Evolutionary conservation across 2,329 filamentous ascomycete genomes (phyloP).

Genomic region (Diaporthe aspalathi): DNA sequence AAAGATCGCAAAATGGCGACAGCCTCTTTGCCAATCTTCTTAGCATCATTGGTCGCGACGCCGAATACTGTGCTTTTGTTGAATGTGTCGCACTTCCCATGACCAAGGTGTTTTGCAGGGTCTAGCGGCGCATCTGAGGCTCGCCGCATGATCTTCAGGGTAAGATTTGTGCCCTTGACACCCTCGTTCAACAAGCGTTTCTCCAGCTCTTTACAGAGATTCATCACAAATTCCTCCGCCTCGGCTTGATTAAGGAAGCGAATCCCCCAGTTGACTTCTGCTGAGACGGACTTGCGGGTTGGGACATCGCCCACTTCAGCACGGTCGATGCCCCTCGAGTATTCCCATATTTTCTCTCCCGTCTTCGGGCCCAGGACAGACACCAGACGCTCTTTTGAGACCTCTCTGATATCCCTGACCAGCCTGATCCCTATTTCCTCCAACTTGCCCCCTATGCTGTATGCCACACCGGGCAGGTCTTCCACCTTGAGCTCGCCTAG

Average conservation of each 20-base stretch:
- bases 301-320: slow-evolving; percentile 88
- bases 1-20: slow-evolving; percentile 85
- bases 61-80: slow-evolving; percentile 89
- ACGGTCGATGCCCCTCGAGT: slow-evolving; percentile 87
- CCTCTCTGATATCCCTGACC: slow-evolving; percentile 84
- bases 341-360: slow-evolving; percentile 89
- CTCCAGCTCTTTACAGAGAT: slow-evolving; percentile 86
- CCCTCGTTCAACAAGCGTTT: slow-evolving; percentile 83
- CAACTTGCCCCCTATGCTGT: slow-evolving; percentile 87
- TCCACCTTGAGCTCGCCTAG: slow-evolving; percentile 83
- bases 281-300: slow-evolving; percentile 92
- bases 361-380: slow-evolving; percentile 89
- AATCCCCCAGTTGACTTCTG: slow-evolving; percentile 98
- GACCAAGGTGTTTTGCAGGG: slow-evolving; percentile 91
- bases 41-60: slow-evolving; percentile 81
- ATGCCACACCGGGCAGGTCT: slow-evolving; percentile 90
- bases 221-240: slow-evolving; percentile 90
- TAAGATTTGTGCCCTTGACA: slow-evolving; percentile 88
- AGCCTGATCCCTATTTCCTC: slow-evolving; percentile 86
- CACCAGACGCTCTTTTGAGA: slow-evolving; percentile 80
- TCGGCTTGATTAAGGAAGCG: slow-evolving; percentile 93
- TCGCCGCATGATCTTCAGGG: slow-evolving; percentile 94
- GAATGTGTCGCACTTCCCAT: slow-evolving; percentile 94
- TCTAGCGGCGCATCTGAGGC: slow-evolving; percentile 89
- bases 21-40: slow-evolving; percentile 81